Evolutionary conservation across 2,329 filamentous ascomycete species (phyloP).

Genomic region (Cytospora piceae): DNA sequence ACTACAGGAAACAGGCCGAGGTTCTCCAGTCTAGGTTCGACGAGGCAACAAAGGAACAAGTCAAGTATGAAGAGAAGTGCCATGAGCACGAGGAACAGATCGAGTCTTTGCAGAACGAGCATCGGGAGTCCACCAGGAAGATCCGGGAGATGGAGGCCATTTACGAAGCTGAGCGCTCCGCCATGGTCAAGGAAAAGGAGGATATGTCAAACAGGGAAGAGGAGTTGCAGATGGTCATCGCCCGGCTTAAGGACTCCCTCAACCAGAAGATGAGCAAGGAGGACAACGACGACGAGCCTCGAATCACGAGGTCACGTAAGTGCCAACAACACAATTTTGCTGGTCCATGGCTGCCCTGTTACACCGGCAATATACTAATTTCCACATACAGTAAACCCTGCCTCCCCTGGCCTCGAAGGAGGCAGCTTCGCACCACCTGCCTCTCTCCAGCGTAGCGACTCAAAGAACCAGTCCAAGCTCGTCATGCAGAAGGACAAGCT

Average conservation of each 20-base stretch:
- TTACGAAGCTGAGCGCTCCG: slow-evolving; percentile 86
- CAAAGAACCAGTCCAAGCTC: slow-evolving; percentile 84
- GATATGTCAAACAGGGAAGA: slow-evolving; percentile 83
- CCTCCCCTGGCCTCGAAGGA: slow-evolving; percentile 71
- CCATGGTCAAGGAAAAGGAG: slow-evolving; percentile 90
- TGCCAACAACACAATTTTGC: slow-evolving; percentile 20
- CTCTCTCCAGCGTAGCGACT: slow-evolving; percentile 84
- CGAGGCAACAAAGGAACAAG: slow-evolving; percentile 81
- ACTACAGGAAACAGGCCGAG: slow-evolving; percentile 81
- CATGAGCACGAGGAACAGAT: slow-evolving; percentile 87
- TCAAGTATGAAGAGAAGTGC: slow-evolving; percentile 81
- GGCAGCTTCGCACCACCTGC: slow-evolving; percentile 86
- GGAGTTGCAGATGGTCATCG: slow-evolving; percentile 87
- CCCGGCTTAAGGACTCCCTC: slow-evolving; percentile 87
- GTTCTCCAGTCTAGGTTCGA: slow-evolving; percentile 85
- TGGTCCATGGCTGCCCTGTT: background rate
- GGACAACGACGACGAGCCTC: slow-evolving; percentile 62
- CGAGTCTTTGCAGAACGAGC: slow-evolving; percentile 80
- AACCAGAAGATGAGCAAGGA: slow-evolving; percentile 70
- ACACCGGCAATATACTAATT: slow-evolving; percentile 8
- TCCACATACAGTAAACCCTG: slow-evolving; percentile 47
- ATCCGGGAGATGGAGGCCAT: slow-evolving; percentile 90
- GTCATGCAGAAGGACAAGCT: slow-evolving; percentile 95
- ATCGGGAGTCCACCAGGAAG: slow-evolving; percentile 80
- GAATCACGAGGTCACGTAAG: slow-evolving; percentile 63